A percentile compares a stretch with the other conserved stretches of the same genome.
These are phyloP conservation scores for Lachnellula subtilissima DNA, from an alignment of 2,329 filamentous ascomycete species.

Conservation along the genomic window DNA sequence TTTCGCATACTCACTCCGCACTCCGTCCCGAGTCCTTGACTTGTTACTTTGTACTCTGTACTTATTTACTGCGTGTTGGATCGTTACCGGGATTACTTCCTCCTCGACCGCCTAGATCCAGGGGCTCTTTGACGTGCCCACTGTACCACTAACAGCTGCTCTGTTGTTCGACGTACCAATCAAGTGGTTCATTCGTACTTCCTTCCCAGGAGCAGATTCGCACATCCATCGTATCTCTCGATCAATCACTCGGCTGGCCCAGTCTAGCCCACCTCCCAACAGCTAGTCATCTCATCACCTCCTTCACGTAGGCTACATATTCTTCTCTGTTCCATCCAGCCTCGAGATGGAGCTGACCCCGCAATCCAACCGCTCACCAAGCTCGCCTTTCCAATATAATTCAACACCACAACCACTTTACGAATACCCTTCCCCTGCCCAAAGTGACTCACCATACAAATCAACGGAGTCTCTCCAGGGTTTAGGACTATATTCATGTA, in stretches of 20 bases:
- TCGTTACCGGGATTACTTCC: not conserved
- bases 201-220: not conserved
- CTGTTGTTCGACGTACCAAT: slow-evolving; percentile 6
- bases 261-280: slow-evolving; percentile 1
- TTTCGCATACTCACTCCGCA: not conserved
- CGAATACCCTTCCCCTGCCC: slow-evolving; percentile 32
- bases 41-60: not conserved
- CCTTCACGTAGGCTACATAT: not conserved
- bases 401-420: slow-evolving; percentile 28
- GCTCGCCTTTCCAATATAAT: slow-evolving; percentile 27
- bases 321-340: slow-evolving; percentile 12
- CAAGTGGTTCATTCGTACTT: not conserved
- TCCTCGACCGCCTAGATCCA: not conserved
- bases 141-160: not conserved
- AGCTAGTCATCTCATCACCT: not conserved
- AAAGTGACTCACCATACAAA: slow-evolving; percentile 29
- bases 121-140: not conserved
- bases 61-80: not conserved
- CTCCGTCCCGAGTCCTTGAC: not conserved
- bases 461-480: slow-evolving; percentile 27
- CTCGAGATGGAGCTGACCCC: slow-evolving; percentile 31
- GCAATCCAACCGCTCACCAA: slow-evolving; percentile 29
- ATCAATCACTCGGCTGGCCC: slow-evolving; percentile 5
- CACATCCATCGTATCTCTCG: slow-evolving; percentile 6
- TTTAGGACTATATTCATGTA: slow-evolving; percentile 29